Conservation (phyloP, 495 filamentous ascomycete genomes). For the Lepraria neglecta region DNA sequence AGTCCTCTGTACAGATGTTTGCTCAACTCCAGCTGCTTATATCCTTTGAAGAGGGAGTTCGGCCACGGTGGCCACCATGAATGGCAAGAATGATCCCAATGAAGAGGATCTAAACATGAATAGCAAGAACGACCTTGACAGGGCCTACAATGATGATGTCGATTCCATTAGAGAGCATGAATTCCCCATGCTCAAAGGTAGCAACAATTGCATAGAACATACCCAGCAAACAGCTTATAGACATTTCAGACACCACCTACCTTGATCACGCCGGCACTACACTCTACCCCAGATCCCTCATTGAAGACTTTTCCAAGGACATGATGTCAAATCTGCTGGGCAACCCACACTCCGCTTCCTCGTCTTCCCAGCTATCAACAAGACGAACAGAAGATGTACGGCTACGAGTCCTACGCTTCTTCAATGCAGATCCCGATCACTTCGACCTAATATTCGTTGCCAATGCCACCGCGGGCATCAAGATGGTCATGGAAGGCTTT, state of each 20-base stretch:
- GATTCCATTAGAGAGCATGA: conserved; percentile 63
- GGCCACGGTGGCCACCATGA: conserved; percentile 26
- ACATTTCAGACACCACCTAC: conserved; percentile 63
- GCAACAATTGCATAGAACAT: conserved; percentile 15
- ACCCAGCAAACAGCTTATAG: conserved; percentile 18
- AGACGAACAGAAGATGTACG: conserved; percentile 70
- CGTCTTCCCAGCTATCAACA: conserved; percentile 70
- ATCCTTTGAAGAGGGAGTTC: background rate
- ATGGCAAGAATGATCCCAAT: background rate
- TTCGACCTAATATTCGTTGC: conserved; percentile 90
- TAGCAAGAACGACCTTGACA: conserved; percentile 13
- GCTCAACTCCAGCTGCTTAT: background rate
- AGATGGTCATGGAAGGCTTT: conserved; percentile 73
- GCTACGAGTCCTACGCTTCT: conserved; percentile 64
- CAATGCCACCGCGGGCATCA: conserved; percentile 88
- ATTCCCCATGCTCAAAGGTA: conserved; percentile 82
- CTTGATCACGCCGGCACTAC: conserved; percentile 93
- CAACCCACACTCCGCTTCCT: conserved; percentile 84
- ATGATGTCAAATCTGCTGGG: conserved; percentile 77
- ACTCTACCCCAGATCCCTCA: conserved; percentile 69
- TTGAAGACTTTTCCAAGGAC: conserved; percentile 68
- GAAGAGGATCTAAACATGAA: background rate
- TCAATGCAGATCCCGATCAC: conserved; percentile 73
- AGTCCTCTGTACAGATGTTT: conserved; percentile 10
- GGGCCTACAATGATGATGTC: conserved; percentile 57